Evolutionary conservation across 352 stramenopile species (phyloP), one percentile per base, ranked within the genome.

Genomic region (Poterioochromonas sp.): DNA sequence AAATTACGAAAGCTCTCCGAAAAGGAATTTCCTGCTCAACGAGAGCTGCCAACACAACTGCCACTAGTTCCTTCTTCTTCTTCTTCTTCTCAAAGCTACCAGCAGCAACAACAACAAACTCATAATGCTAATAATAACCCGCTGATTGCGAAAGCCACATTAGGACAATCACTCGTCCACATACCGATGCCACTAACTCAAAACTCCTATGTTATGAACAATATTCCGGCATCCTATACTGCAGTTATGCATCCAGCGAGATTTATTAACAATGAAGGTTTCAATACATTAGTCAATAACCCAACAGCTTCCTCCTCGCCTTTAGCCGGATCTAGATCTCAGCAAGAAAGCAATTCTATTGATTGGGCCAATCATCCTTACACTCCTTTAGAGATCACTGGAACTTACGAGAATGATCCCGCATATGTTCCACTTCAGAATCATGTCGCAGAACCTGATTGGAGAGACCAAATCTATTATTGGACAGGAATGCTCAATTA

Each of bases 391-490:
- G 58, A 68, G 34, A 68, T 68, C 29, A 11, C 58, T 37, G 26
- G 5, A 68, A 12, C 58, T 68, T 5, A 5, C 11, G 5, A 44
- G 39, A 29, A 22, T 44, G 34, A 41, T 58, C 47, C 47, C 47
- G n/a, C n/a, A n/a, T 58, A 15, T 58, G 47, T 58, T 15, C 47
- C 47, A 26, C 47, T 58, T n/a, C 41, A 5, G 62, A 1, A 71
- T 2, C 2, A 22, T 32, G 51, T 8, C 39, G n/a, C 15, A 35
- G 62, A 71, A 29, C 15, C 62, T 8, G 62, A 71, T 29, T 71
- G 62, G 62, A 41, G 62, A 29, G 62, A 71, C 8, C 62, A 71
- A 71, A 71, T 71, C 39, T 71, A 71, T 44, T 71, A 71, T 47
- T 71, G 62, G 62, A 29, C 26, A 47, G 62, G 62, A n/a, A 71